Evolutionary conservation across 2,329 filamentous ascomycete genomes (phyloP).

Genomic region (Aspergillus tanneri): DNA sequence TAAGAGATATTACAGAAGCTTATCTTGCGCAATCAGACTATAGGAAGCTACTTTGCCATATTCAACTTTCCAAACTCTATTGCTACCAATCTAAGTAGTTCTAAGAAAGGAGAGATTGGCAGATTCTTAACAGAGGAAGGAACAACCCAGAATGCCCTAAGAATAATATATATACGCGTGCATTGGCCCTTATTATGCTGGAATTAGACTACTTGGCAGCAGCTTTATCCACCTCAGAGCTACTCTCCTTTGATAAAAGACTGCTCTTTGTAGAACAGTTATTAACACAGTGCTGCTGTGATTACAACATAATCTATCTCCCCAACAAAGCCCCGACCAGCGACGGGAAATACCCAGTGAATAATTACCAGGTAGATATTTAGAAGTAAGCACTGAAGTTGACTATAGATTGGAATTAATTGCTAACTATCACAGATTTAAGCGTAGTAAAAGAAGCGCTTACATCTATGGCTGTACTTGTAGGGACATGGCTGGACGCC

Average conservation of each 20-base stretch:
- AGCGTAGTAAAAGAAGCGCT: not conserved
- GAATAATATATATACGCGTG: conserved; percentile 14
- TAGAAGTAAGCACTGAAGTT: conserved; percentile 12
- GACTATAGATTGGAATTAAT: conserved; percentile 11
- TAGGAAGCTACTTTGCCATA: conserved; percentile 14
- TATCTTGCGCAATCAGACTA: conserved; percentile 15
- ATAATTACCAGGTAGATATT: conserved; percentile 12
- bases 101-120: conserved; percentile 14
- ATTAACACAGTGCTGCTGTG: conserved; percentile 11
- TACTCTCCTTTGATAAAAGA: conserved; percentile 18
- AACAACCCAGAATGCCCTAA: conserved; percentile 4
- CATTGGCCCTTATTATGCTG: conserved; percentile 20
- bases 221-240: conserved; percentile 13
- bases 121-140: conserved; percentile 19
- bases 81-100: conserved; percentile 18
- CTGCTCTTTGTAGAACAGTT: conserved; percentile 18
- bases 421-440: too few species aligned
- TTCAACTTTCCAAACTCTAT: conserved; percentile 13
- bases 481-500: too few species aligned
- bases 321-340: conserved; percentile 11
- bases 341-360: conserved; percentile 12
- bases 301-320: conserved; percentile 21
- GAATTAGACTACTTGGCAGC: conserved; percentile 14
- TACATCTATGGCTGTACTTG: not conserved
- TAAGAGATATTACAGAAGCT: conserved; percentile 4